Evolutionary conservation across 2,329 filamentous ascomycete species (phyloP).

Genomic region (Aspergillus quadrilineatus): DNA sequence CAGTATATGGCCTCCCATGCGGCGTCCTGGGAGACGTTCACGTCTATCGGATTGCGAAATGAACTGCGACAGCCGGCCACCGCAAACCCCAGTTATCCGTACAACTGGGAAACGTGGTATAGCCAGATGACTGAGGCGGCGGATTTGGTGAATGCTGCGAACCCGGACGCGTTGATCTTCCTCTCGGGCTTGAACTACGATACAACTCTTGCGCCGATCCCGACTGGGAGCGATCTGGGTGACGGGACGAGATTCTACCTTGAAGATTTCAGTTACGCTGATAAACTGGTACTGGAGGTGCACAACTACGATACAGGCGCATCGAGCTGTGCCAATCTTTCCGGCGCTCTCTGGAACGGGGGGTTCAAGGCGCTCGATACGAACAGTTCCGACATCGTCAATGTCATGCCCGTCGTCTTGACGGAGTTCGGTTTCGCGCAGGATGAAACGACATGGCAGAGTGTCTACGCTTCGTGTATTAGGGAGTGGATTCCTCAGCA

Average conservation of each 20-base stretch:
- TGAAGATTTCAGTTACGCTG: slow-evolving; percentile 38
- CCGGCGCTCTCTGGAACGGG: slow-evolving; percentile 35
- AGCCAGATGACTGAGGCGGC: slow-evolving; percentile 45
- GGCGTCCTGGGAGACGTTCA: slow-evolving; percentile 27
- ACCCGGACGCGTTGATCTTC: slow-evolving; percentile 48
- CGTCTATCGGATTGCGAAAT: slow-evolving; percentile 40
- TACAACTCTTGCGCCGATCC: slow-evolving; percentile 39
- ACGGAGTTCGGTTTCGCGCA: slow-evolving; percentile 52
- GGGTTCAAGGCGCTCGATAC: slow-evolving; percentile 46
- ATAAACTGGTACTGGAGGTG: slow-evolving; percentile 51
- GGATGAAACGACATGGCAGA: slow-evolving; percentile 48
- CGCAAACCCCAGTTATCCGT: slow-evolving; percentile 26
- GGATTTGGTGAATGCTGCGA: slow-evolving; percentile 43
- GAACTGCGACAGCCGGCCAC: slow-evolving; percentile 37
- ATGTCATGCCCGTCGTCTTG: slow-evolving; percentile 42
- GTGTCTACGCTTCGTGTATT: slow-evolving; percentile 56
- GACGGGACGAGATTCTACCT: slow-evolving; percentile 40
- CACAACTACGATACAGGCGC: slow-evolving; percentile 49
- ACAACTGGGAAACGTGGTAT: slow-evolving; percentile 51
- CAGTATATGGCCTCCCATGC: slow-evolving; percentile 59
- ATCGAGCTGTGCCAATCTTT: slow-evolving; percentile 39
- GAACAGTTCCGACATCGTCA: slow-evolving; percentile 30
- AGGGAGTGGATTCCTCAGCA: slow-evolving; percentile 49
- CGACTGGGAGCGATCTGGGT: slow-evolving; percentile 34
- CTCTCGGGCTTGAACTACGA: slow-evolving; percentile 52